These are phyloP conservation scores for Pseudoturritis turrita DNA, from an alignment of 345 rosid species.

Conservation along the genomic window DNA sequence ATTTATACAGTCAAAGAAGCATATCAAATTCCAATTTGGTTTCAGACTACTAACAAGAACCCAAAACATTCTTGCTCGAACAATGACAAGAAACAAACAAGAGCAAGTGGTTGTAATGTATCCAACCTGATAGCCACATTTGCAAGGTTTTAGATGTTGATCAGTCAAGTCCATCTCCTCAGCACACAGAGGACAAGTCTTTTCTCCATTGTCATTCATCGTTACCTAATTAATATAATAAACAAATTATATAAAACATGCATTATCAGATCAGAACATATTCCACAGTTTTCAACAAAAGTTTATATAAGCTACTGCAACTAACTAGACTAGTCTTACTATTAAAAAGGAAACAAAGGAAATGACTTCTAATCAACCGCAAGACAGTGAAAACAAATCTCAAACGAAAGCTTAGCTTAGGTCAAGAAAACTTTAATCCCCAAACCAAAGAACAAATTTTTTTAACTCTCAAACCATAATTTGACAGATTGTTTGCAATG, in stretches of 20 bases:
- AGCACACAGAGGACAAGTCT: constrained; percentile 87
- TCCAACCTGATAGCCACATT: constrained; percentile 91
- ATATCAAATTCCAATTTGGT: not conserved
- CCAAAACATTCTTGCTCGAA: not conserved
- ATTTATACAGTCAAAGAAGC: not conserved
- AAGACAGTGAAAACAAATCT: not conserved
- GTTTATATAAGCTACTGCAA: not conserved
- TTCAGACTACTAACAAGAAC: not conserved
- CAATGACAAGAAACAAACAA: not conserved
- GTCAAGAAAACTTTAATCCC: not conserved
- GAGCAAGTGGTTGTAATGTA: not conserved
- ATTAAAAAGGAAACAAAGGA: not conserved
- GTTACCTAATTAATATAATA: constrained; percentile 32
- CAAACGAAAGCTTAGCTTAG: not conserved
- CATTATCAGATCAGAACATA: not conserved
- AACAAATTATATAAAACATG: not conserved
- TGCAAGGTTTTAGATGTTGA: constrained; percentile 93
- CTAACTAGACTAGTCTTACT: not conserved
- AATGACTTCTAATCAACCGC: too few relatives aligned
- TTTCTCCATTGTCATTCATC: constrained; percentile 93
- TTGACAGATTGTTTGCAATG: not conserved
- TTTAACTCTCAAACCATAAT: not conserved
- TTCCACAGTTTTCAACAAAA: not conserved
- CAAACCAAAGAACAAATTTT: not conserved
- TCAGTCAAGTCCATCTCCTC: constrained; percentile 99